These are phyloP conservation scores for Balansia obtecta DNA, from an alignment of 2,329 filamentous ascomycete species.

Conservation along the genomic window DNA sequence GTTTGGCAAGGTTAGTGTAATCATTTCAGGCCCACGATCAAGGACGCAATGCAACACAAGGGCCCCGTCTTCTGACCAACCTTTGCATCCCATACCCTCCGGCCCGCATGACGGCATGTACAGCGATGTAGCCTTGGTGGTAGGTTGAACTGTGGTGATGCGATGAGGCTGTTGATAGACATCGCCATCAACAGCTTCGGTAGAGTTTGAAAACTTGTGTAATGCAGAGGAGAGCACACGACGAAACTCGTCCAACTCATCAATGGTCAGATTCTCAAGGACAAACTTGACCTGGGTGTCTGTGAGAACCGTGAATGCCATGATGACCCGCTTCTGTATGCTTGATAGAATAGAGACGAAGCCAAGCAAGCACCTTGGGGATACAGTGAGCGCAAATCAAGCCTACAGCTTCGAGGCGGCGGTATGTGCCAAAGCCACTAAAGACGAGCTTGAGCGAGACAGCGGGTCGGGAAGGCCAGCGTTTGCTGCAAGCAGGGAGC, in stretches of 20 bases:
- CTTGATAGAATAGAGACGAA: background rate
- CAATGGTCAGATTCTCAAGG: slow-evolving; percentile 37
- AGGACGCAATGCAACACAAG: background rate
- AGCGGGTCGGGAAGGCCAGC: background rate
- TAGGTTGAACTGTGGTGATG: slow-evolving; percentile 32
- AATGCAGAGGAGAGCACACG: slow-evolving; percentile 36
- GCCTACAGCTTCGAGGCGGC: background rate
- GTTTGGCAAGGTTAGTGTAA: background rate
- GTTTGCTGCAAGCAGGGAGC: background rate
- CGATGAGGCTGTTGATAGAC: slow-evolving; percentile 44
- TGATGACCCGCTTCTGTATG: slow-evolving; percentile 16
- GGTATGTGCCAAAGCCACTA: background rate
- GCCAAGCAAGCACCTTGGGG: background rate
- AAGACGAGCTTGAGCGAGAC: background rate
- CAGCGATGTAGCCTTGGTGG: slow-evolving; percentile 46
- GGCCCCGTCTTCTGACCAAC: slow-evolving; percentile 17
- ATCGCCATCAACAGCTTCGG: slow-evolving; percentile 28
- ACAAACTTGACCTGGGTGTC: slow-evolving; percentile 43
- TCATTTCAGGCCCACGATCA: background rate
- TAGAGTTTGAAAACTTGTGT: slow-evolving; percentile 49
- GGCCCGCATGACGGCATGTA: slow-evolving; percentile 64
- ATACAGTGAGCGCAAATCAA: background rate
- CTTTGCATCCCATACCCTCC: slow-evolving; percentile 55
- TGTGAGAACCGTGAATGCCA: slow-evolving; percentile 46
- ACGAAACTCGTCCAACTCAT: slow-evolving; percentile 42